Base-by-base conservation (phyloP, 768 basidiomycete species). In the Calocybe gangraenosa region DNA sequence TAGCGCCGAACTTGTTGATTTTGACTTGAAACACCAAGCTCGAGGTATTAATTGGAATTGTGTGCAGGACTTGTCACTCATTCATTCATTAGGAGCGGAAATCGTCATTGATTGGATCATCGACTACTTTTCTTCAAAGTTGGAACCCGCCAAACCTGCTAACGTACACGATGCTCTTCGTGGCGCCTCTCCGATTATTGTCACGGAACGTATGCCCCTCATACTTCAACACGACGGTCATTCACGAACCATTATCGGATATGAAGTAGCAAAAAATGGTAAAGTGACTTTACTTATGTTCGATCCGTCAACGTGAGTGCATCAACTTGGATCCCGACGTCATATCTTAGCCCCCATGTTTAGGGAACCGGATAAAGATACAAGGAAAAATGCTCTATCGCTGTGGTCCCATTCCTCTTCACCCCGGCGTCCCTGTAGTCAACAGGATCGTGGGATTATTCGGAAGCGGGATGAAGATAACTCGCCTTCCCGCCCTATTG, bases 201-300 rank as follows among this genome's bases (percentile, higher is more conserved):
- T 70, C 20, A 84, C 87, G 0, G 63, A 77, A 17, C 80, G 75
- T 54, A 82, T 91, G 78, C 92, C 92, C 7, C 58, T 96, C 22
- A 83, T 95, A 34, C 67, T 95, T 40, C 84, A 95, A 68, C 82
- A 89, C 56, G 61, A 73, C 6, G 90, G 91, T 0, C 92, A 96
- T 65, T 96, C 92, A n/a, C 66, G 87, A 19, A 84, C 85, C 3
- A 80, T 96, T 10, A 74, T 96, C 2, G 92, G 92, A 1, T 93
- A 86, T 54, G 90, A 94, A 61, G 63, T 82, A 31, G 70, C 68
- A 42, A 77, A 73, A 53, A 68, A 68, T 13, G 83, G 81, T 6
- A 62, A 67, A 10, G 69, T 78, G 31, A 83, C 78, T 51, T 71
- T 96, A 7, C 68, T 95, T 11, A 68, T 76, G 6, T 90, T 92